Evolutionary conservation across 257 asterid species (phyloP).

Genomic region (Forsythia suspensa): DNA sequence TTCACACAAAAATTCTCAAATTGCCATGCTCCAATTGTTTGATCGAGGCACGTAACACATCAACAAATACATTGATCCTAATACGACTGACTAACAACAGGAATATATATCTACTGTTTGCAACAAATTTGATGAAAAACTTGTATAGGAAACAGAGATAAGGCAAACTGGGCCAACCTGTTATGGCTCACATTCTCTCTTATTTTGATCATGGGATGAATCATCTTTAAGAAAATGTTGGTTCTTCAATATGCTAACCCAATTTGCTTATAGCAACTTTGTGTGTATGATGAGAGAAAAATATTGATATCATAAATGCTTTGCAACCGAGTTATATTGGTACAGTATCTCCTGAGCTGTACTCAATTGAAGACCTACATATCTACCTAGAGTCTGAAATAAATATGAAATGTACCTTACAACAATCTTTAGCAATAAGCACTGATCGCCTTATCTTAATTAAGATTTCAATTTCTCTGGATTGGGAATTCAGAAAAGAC

Average conservation of each 20-base stretch:
- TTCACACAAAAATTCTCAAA: background rate
- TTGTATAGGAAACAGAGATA: background rate
- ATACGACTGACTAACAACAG: background rate
- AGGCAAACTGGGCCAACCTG: background rate
- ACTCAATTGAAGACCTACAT: background rate
- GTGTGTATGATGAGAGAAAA: background rate
- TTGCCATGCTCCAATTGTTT: background rate
- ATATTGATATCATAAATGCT: background rate
- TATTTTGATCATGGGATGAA: background rate
- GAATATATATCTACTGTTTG: background rate
- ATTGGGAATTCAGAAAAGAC: background rate
- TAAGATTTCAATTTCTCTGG: background rate
- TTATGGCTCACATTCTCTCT: background rate
- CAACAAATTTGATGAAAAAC: background rate
- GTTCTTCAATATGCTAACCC: background rate
- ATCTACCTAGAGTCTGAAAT: background rate
- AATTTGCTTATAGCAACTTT: background rate
- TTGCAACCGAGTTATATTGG: background rate
- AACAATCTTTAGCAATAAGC: background rate
- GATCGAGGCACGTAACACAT: background rate
- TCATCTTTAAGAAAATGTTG: background rate
- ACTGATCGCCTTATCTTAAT: background rate
- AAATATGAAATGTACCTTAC: background rate
- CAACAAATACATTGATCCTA: background rate
- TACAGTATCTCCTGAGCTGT: background rate